A percentile compares a stretch with the other conserved stretches of the same genome.
These are phyloP conservation scores for Hyaloperonospora arabidopsidis DNA, from an alignment of 352 stramenopile genomes.

Conservation along the genomic window DNA sequence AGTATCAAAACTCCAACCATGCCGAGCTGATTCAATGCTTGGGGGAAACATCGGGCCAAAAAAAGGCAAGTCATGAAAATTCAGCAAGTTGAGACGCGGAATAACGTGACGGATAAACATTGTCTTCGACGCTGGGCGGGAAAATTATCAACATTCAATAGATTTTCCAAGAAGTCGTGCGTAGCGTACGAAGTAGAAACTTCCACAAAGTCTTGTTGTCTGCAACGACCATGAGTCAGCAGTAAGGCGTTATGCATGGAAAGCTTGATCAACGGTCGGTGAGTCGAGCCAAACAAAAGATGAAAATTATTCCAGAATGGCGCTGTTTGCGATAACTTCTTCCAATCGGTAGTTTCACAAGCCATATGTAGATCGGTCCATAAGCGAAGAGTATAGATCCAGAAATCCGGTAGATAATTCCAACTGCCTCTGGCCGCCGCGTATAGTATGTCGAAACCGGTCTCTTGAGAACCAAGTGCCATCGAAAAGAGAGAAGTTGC, in stretches of 20 bases:
- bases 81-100: slow-evolving; percentile 1
- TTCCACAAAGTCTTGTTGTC: slow-evolving; percentile 7
- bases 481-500: neutral
- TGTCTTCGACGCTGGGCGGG: neutral
- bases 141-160: neutral
- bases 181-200: neutral
- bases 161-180: neutral
- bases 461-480: neutral
- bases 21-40: slow-evolving; percentile 1
- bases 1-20: neutral
- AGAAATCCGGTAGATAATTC: neutral
- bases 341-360: neutral
- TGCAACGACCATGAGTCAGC: slow-evolving; percentile 1
- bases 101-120: neutral
- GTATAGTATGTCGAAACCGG: neutral
- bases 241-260: neutral
- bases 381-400: neutral
- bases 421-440: neutral
- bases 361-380: neutral
- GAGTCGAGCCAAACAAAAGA: neutral
- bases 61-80: neutral
- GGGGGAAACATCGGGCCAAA: neutral
- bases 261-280: neutral
- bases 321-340: neutral
- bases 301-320: neutral